Percentiles rank a stretch among this genome's conserved stretches.
Evolutionary conservation across 169 alveolate genomes (phyloP).

Genomic region (Babesia caballi): DNA sequence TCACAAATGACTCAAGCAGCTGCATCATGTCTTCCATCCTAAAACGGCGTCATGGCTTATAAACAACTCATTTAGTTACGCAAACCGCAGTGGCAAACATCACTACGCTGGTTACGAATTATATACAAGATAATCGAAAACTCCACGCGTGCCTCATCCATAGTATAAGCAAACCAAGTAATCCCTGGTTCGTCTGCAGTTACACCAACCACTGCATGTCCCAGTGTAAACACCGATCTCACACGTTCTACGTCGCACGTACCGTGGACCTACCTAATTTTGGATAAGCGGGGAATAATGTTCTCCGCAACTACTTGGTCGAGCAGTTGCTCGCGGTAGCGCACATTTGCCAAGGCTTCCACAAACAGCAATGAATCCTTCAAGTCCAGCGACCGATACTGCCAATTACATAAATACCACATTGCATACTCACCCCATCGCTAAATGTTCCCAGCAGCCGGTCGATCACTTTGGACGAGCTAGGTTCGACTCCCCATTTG

Average conservation of each 20-base stretch:
- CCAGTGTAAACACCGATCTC: too few species aligned
- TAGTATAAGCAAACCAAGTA: too few species aligned
- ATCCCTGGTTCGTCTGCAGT: too few species aligned
- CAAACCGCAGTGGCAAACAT: neutral
- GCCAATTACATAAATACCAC: neutral
- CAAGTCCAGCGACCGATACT: slow-evolving; percentile 15
- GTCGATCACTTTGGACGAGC: neutral
- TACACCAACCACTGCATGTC: too few species aligned
- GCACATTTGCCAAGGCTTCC: slow-evolving; percentile 1
- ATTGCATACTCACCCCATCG: neutral
- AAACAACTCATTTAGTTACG: neutral
- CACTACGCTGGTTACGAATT: too few species aligned
- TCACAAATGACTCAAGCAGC: slow-evolving; percentile 7
- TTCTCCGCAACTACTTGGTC: neutral
- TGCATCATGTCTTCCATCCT: slow-evolving; percentile 34
- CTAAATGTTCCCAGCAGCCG: neutral
- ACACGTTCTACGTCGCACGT: too few species aligned
- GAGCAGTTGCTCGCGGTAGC: slow-evolving; percentile 3
- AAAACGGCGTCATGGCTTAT: neutral
- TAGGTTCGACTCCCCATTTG: neutral
- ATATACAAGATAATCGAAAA: too few species aligned
- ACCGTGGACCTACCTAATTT: slow-evolving; percentile 6
- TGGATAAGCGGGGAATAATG: slow-evolving; percentile 11
- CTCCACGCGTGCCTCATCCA: too few species aligned
- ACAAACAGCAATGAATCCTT: slow-evolving; percentile 14